Base-by-base conservation (phyloP, 441 rosid genomes). In the Pelargonium myrrhifolium region DNA sequence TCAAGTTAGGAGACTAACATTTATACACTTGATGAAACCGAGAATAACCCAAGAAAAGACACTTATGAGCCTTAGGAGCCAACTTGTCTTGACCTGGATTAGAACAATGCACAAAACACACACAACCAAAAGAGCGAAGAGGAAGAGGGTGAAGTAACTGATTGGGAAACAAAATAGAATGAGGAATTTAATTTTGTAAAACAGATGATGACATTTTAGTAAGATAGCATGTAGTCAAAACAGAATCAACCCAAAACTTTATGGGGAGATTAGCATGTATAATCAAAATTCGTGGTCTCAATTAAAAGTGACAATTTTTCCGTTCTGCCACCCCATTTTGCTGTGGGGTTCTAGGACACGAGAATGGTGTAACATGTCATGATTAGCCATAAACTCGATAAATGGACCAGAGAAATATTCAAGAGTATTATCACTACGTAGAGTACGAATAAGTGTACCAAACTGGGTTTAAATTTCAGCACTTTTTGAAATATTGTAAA, bases 171-270 rank as follows among this genome's bases (percentile, higher is more conserved):
- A 70, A 3, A 11, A 21, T 35, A 45, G 24, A 18, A 28, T 40
- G 20, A 8, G 68, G 47, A 37, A 53, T 12, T 9, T 26, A 2
- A 51, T n/a, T 39, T 45, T 15, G 8, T 18, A 66, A 11, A 40
- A 66, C 43, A 9, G 43, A 26, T n/a, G 69, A 26, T 6, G 69
- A 11, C 62, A 66, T 66, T 2, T 66, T 66, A 12, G 49, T 66
- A 22, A 66, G 43, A 66, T 22, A 53, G 12, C 42, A 47, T 7
- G 69, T 9, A 20, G 69, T 47, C 3, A 28, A 15, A 22, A 66
- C 12, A 11, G 69, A 1, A 66, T 66, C 39, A 45, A 6, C 62
- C 69, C 21, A 66, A 51, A 47, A 2, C 26, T 24, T 1, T 24
- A 8, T 9, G 2, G 56, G 18, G 8, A 43, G 56, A 7, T 7